These are phyloP conservation scores for Panaeolus cyanescens DNA, from an alignment of 768 basidiomycete genomes.

Conservation along the genomic window DNA sequence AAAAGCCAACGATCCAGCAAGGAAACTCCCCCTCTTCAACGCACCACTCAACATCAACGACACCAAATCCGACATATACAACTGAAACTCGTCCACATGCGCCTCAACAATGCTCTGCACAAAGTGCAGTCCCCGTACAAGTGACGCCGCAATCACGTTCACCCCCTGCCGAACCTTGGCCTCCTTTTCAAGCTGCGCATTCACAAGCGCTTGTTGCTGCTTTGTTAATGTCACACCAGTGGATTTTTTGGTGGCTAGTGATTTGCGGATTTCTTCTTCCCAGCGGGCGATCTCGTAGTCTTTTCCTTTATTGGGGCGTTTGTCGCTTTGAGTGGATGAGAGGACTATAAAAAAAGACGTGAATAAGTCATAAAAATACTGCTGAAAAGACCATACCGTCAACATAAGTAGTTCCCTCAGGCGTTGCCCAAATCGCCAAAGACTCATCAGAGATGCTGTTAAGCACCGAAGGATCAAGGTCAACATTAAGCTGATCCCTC, in stretches of 20 bases:
- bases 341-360: constrained; percentile 50
- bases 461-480: constrained; percentile 64
- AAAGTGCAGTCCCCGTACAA: constrained; percentile 72
- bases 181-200: constrained; percentile 85
- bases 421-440: constrained; percentile 83
- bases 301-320: constrained; percentile 71
- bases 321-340: constrained; percentile 56
- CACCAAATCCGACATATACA: constrained; percentile 59
- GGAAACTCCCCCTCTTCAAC: constrained; percentile 54
- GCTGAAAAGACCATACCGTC: constrained; percentile 57
- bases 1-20: constrained; percentile 68
- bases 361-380: background rate
- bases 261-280: constrained; percentile 92
- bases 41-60: constrained; percentile 66
- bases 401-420: constrained; percentile 76
- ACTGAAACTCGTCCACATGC: constrained; percentile 50
- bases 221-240: constrained; percentile 65
- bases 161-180: constrained; percentile 65
- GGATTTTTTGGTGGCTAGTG: constrained; percentile 80
- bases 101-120: constrained; percentile 61
- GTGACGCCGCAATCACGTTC: constrained; percentile 44
- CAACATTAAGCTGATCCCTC: constrained; percentile 62
- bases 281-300: constrained; percentile 89
- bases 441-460: constrained; percentile 71
- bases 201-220: constrained; percentile 81